Conservation (phyloP, 2,329 filamentous ascomycete genomes). For the Botrytis tulipae region DNA sequence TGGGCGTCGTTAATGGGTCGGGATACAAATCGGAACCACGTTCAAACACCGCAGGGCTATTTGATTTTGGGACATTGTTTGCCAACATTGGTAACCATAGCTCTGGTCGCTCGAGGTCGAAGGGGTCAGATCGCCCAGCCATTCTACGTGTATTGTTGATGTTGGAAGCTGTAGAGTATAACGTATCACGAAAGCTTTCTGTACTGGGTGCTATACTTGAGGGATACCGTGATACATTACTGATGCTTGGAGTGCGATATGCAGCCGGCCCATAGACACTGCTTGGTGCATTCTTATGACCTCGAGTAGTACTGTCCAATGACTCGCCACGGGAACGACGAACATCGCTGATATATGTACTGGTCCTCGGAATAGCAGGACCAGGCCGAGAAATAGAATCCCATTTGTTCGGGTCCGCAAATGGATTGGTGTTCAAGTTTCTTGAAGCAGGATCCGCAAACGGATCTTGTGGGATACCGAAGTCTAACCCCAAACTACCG, state of each 20-base stretch:
- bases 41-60: neutral
- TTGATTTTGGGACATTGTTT: constrained; percentile 20
- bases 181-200: constrained; percentile 41
- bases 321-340: constrained; percentile 51
- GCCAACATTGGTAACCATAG: constrained; percentile 37
- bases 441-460: constrained; percentile 31
- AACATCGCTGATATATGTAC: constrained; percentile 48
- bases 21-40: constrained; percentile 8
- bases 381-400: constrained; percentile 28
- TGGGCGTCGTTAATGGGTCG: neutral
- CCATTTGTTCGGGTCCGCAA: constrained; percentile 27
- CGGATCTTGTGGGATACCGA: constrained; percentile 29
- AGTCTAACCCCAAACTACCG: constrained; percentile 34
- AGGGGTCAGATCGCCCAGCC: constrained; percentile 63
- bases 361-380: constrained; percentile 36
- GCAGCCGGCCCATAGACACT: constrained; percentile 29
- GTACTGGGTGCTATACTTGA: constrained; percentile 35
- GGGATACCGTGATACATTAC: constrained; percentile 32
- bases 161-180: constrained; percentile 43
- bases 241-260: constrained; percentile 27
- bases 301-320: constrained; percentile 38
- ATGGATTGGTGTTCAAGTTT: constrained; percentile 16
- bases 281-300: constrained; percentile 36
- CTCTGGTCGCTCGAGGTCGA: constrained; percentile 59
- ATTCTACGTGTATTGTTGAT: constrained; percentile 45